Percentiles rank a stretch among this genome's conserved stretches.
These are phyloP conservation scores for Hyaloscypha finlandica DNA, from an alignment of 495 filamentous ascomycete genomes.

Conservation along the genomic window DNA sequence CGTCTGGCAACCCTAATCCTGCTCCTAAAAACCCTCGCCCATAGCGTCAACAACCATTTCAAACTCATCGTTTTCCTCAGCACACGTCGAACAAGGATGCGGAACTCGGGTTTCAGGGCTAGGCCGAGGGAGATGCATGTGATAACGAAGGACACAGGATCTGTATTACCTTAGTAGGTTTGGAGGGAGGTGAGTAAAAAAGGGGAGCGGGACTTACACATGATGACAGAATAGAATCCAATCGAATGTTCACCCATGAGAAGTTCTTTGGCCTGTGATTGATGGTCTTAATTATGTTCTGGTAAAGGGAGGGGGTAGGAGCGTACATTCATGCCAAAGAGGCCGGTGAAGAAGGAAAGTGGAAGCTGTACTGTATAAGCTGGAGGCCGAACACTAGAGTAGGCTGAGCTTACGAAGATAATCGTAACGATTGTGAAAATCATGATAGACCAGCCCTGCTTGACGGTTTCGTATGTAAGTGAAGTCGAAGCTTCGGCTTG, in stretches of 20 bases:
- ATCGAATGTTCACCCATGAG: not conserved
- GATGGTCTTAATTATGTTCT: not conserved
- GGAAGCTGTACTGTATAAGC: not conserved
- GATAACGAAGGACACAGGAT: conserved; percentile 1
- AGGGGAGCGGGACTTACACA: not conserved
- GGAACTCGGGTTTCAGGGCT: conserved; percentile 2
- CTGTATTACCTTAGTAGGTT: not conserved
- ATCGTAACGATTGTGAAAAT: not conserved
- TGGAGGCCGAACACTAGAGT: not conserved
- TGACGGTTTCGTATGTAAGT: not conserved
- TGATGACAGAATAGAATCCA: not conserved
- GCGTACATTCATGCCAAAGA: conserved; percentile 5
- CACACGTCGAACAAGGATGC: not conserved
- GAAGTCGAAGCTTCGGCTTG: conserved; percentile 1
- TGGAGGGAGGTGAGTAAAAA: not conserved
- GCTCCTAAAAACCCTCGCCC: too few species aligned
- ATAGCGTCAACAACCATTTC: not conserved
- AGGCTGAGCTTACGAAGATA: not conserved
- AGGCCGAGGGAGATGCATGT: not conserved
- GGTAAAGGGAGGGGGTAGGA: not conserved
- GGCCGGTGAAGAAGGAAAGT: not conserved
- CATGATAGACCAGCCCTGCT: conserved; percentile 2
- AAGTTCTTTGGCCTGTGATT: not conserved
- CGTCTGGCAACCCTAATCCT: too few species aligned
- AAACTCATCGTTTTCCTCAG: not conserved